Conservation (phyloP, 1,284 basidiomycete species). For the Ceratobasidium sp. region DNA sequence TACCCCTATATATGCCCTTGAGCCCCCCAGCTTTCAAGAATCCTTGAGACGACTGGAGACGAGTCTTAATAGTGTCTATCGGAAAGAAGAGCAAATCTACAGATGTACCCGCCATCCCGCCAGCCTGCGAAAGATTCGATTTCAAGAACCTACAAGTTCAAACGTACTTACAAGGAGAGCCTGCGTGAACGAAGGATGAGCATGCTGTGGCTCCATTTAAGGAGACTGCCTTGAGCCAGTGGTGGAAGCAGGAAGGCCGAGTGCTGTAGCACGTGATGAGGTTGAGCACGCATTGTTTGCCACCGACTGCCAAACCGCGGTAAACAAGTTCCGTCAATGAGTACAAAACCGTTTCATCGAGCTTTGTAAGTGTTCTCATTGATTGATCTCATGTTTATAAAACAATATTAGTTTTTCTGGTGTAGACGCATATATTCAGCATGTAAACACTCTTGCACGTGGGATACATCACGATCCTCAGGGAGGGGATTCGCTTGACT, state of each 20-base stretch:
- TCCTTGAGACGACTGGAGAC: slow-evolving; percentile 89
- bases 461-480: too few relatives aligned
- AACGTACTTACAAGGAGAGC: slow-evolving; percentile 16
- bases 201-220: neutral
- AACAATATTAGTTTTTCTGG: too few relatives aligned
- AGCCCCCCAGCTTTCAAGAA: slow-evolving; percentile 91
- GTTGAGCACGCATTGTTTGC: too few relatives aligned
- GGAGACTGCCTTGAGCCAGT: neutral
- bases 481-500: too few relatives aligned
- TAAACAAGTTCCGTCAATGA: too few relatives aligned
- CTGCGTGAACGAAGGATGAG: slow-evolving; percentile 27
- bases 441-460: too few relatives aligned
- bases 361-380: too few relatives aligned
- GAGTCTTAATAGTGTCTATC: slow-evolving; percentile 96
- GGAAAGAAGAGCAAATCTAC: slow-evolving; percentile 97
- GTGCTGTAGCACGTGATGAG: neutral
- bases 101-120: slow-evolving; percentile 87
- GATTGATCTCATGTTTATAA: too few relatives aligned
- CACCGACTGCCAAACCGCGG: too few relatives aligned
- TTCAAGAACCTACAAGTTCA: neutral
- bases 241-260: neutral
- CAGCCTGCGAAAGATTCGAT: slow-evolving; percentile 69
- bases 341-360: too few relatives aligned
- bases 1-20: slow-evolving; percentile 90
- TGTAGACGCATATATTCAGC: too few relatives aligned